These are phyloP conservation scores for Atalantia buxifolia DNA, from an alignment of 345 rosid species.

Conservation along the genomic window DNA sequence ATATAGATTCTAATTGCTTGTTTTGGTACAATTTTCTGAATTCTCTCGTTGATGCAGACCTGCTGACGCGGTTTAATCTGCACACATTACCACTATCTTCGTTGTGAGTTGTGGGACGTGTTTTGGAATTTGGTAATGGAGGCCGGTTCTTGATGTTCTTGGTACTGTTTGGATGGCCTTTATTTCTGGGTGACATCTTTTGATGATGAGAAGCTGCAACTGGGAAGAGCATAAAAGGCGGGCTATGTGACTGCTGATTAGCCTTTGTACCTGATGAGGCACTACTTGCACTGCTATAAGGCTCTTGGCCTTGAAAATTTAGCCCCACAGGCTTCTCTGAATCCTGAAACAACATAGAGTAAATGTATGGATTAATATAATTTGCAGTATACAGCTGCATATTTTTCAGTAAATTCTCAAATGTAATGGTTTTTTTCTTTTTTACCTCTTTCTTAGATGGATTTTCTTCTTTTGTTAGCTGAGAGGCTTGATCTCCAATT, in stretches of 20 bases:
- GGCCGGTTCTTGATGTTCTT: slow-evolving; percentile 30
- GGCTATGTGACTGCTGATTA: slow-evolving; percentile 5
- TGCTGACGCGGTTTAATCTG: slow-evolving; percentile 34
- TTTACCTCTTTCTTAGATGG: slow-evolving; percentile 31
- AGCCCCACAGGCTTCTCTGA: slow-evolving; percentile 10
- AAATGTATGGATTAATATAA: not conserved
- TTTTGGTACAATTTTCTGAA: slow-evolving; percentile 31
- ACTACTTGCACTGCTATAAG: slow-evolving; percentile 31
- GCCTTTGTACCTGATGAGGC: slow-evolving; percentile 34
- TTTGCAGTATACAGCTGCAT: not conserved
- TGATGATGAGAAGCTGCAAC: slow-evolving; percentile 13
- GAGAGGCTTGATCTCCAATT: slow-evolving; percentile 21
- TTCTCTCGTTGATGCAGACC: slow-evolving; percentile 58
- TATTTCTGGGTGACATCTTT: slow-evolving; percentile 21
- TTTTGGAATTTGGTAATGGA: slow-evolving; percentile 32
- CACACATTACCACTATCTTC: slow-evolving; percentile 20
- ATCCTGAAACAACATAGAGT: slow-evolving; percentile 27
- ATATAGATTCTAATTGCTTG: slow-evolving; percentile 28
- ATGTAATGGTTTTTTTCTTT: not conserved
- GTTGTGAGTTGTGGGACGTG: slow-evolving; percentile 12
- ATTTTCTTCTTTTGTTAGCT: slow-evolving; percentile 20
- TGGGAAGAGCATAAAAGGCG: slow-evolving; percentile 20
- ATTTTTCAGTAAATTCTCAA: not conserved
- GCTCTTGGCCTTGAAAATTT: slow-evolving; percentile 22
- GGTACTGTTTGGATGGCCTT: slow-evolving; percentile 12